Conservation (phyloP, 257 asterid species). For the Petrea volubilis region DNA sequence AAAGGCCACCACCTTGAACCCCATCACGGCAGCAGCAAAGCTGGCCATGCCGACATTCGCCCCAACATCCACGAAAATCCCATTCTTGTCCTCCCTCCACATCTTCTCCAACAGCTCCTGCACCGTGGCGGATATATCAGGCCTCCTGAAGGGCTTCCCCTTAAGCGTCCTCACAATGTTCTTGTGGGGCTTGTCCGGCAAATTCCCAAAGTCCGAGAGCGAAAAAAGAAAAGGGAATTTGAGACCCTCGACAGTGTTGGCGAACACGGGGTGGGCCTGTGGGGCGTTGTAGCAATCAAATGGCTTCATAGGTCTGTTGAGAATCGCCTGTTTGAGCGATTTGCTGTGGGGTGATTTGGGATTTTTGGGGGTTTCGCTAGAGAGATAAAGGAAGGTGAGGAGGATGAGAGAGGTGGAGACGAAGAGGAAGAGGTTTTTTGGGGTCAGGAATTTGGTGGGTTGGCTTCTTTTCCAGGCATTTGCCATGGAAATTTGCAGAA, state of each 20-base stretch:
- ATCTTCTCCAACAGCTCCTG: slow-evolving; percentile 71
- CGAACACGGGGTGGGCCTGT: slow-evolving; percentile 86
- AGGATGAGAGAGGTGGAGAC: slow-evolving; percentile 69
- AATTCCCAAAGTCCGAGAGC: slow-evolving; percentile 77
- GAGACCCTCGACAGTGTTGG: slow-evolving; percentile 91
- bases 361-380: slow-evolving; percentile 63
- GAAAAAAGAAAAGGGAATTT: slow-evolving; percentile 87
- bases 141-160: slow-evolving; percentile 82
- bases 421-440: slow-evolving; percentile 72
- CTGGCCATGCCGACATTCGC: slow-evolving; percentile 98
- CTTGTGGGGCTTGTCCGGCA: slow-evolving; percentile 97
- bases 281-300: slow-evolving; percentile 75
- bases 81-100: slow-evolving; percentile 42
- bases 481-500: slow-evolving; percentile 56
- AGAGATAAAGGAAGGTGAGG: slow-evolving; percentile 66
- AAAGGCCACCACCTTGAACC: slow-evolving; percentile 85
- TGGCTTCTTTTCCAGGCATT: slow-evolving; percentile 88
- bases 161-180: slow-evolving; percentile 84
- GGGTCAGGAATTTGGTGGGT: slow-evolving; percentile 59
- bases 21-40: slow-evolving; percentile 97
- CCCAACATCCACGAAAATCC: slow-evolving; percentile 85
- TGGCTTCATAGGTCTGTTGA: slow-evolving; percentile 50
- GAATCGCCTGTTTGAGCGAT: slow-evolving; percentile 17
- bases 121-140: slow-evolving; percentile 88
- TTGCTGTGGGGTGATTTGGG: slow-evolving; percentile 26